These are phyloP conservation scores for Dioscorea dumetorum DNA, from an alignment of 106 monocot species.

Conservation along the genomic window DNA sequence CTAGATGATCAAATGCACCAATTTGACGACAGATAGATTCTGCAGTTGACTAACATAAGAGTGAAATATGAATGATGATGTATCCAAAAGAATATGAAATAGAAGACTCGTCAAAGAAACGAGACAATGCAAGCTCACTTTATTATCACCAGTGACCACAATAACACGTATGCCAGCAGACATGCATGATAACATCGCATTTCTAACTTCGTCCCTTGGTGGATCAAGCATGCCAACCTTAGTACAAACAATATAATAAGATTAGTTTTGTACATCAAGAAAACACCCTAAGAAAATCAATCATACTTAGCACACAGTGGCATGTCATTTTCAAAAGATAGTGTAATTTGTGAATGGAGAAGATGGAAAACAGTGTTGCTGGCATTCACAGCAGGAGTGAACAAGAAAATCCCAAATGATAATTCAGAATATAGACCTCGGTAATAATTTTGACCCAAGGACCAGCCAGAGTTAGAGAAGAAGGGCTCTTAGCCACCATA, in stretches of 20 bases:
- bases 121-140: slow-evolving; percentile 36
- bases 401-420: too few species aligned
- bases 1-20: slow-evolving; percentile 86
- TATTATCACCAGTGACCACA: slow-evolving; percentile 99
- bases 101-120: not conserved
- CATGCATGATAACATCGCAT: slow-evolving; percentile 93
- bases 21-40: slow-evolving; percentile 94
- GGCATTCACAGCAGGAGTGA: too few species aligned
- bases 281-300: not conserved
- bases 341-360: too few species aligned
- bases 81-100: not conserved
- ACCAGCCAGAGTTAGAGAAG: too few species aligned
- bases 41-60: slow-evolving; percentile 72
- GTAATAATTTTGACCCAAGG: too few species aligned
- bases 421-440: too few species aligned
- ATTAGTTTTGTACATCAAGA: slow-evolving; percentile 1
- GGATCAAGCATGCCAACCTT: slow-evolving; percentile 99
- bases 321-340: too few species aligned
- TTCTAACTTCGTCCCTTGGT: slow-evolving; percentile 89
- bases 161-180: slow-evolving; percentile 99
- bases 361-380: too few species aligned
- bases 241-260: slow-evolving; percentile 3
- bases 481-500: too few species aligned
- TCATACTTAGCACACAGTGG: too few species aligned
- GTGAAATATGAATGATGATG: slow-evolving; percentile 1